Evolutionary conservation across 192 early-diverging fungal genomes (phyloP), one percentile per base, ranked within the genome.

Genomic region (Pilaira anomala): DNA sequence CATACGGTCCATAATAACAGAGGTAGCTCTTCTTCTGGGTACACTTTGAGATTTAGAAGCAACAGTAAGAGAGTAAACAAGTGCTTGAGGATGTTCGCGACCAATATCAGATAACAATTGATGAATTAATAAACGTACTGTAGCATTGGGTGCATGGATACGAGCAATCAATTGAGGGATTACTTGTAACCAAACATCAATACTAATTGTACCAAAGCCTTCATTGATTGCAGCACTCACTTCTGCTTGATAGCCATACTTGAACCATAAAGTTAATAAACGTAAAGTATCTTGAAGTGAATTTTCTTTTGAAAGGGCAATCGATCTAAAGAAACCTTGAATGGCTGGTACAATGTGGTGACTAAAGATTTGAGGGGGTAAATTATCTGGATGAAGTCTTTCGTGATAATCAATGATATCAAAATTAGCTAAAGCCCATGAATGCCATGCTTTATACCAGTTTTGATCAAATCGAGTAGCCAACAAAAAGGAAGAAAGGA

Each of bases 381-480:
- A 39, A 14, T 65, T 69, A 19, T 60, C 69, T 5, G 82, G 81
- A 50, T 82, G 72, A 8, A 76, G 67, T 70, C 89, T 83, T 48
- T 89, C 87, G 64, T 89, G 83, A 66, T 88, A 84, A 6, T 82
- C 81, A 60, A 95, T 83, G 28, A 88, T 90, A 66, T 98, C 93
- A 68, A 91, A 91, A 69, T 96, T 96, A 26, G 89, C 85, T 16
- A 96, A 72, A n/a, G 94, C 96, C 89, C 94, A 96, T 14, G 92
- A 84, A 65, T 98, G 96, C 95, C 95, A 98, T 16, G 94, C 95
- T 60, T 87, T 97, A 79, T 98, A 97, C 91, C 93, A 97, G 45
- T 92, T 83, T 71, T 82, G 80, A 71, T 96, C 94, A 77, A 91
- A 86, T 36, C 90, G 85, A 8, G 93, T 95, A 0, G 96, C 95